Evolutionary conservation across 495 filamentous ascomycete species (phyloP).

Genomic region (Massariosphaeria phaeospora): DNA sequence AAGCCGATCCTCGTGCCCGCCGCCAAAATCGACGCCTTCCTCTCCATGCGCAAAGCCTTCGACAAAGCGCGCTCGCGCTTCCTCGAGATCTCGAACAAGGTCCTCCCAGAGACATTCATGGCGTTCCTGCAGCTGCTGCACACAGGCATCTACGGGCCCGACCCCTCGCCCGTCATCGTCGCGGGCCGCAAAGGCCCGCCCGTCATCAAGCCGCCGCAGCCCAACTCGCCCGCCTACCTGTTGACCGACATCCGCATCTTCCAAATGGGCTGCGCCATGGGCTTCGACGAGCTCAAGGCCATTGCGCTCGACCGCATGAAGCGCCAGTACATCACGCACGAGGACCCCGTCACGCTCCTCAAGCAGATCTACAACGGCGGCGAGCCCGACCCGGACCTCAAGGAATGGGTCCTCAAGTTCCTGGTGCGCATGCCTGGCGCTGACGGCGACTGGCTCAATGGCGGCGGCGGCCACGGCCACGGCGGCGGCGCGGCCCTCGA

Average conservation of each 20-base stretch:
- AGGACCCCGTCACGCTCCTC: slow-evolving; percentile 27
- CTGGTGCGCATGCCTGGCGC: background rate
- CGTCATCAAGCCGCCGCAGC: slow-evolving; percentile 12
- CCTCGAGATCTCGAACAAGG: slow-evolving; percentile 17
- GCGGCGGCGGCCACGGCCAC: background rate
- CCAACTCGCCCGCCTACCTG: slow-evolving; percentile 5
- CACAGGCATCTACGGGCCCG: slow-evolving; percentile 19
- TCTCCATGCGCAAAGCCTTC: slow-evolving; percentile 12
- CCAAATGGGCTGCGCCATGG: slow-evolving; percentile 9
- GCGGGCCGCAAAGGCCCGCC: slow-evolving; percentile 17
- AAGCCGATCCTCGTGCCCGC: slow-evolving; percentile 9
- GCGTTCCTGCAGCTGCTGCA: slow-evolving; percentile 25
- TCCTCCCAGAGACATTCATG: slow-evolving; percentile 16
- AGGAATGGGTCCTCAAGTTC: slow-evolving; percentile 16
- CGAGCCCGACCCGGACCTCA: slow-evolving; percentile 14
- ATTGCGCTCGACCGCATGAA: slow-evolving; percentile 19
- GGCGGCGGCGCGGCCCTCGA: background rate
- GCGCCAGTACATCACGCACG: slow-evolving; percentile 13
- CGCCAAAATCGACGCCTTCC: slow-evolving; percentile 8
- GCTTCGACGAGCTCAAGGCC: slow-evolving; percentile 20
- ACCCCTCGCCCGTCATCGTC: background rate
- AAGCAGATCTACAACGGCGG: slow-evolving; percentile 15
- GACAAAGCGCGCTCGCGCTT: slow-evolving; percentile 1
- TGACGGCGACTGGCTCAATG: slow-evolving; percentile 2
- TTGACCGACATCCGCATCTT: slow-evolving; percentile 17